Evolutionary conservation across 2,329 filamentous ascomycete species (phyloP).

Genomic region (Botrytis paeoniae): DNA sequence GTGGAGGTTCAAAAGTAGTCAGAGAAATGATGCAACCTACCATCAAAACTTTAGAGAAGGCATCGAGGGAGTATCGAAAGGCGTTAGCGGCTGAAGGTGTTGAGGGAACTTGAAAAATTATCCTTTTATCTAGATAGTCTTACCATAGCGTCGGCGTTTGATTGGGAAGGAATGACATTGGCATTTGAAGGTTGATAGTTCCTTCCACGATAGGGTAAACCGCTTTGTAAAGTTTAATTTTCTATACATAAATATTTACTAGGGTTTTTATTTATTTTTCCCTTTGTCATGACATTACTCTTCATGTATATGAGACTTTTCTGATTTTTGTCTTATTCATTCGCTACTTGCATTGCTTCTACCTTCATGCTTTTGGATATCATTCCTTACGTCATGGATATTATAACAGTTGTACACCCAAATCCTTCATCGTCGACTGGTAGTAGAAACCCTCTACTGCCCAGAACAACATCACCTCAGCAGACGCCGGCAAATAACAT

Average conservation of each 20-base stretch:
- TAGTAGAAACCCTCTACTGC: slow-evolving; percentile 26
- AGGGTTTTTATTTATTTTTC: neutral
- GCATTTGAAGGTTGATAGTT: slow-evolving; percentile 6
- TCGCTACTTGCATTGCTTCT: slow-evolving; percentile 5
- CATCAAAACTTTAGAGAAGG: slow-evolving; percentile 65
- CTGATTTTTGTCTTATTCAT: slow-evolving; percentile 13
- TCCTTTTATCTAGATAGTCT: neutral
- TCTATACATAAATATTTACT: neutral
- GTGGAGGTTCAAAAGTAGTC: slow-evolving; percentile 74
- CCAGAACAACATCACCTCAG: slow-evolving; percentile 22
- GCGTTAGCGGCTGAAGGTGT: slow-evolving; percentile 61
- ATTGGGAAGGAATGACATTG: slow-evolving; percentile 22
- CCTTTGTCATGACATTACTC: neutral
- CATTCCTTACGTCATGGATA: slow-evolving; percentile 25
- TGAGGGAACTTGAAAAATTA: slow-evolving; percentile 26
- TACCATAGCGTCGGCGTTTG: slow-evolving; percentile 35
- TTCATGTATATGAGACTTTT: slow-evolving; percentile 6
- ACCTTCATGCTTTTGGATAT: slow-evolving; percentile 25
- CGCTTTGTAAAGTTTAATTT: neutral
- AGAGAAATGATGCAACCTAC: slow-evolving; percentile 74
- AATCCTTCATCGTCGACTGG: slow-evolving; percentile 5
- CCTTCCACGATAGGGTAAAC: neutral
- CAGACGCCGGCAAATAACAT: slow-evolving; percentile 30
- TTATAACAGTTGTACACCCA: slow-evolving; percentile 21
- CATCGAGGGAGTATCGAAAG: slow-evolving; percentile 67